Percentiles rank a stretch among this genome's conserved stretches.
These are phyloP conservation scores for Juglanconis juglandina DNA, from an alignment of 2,329 filamentous ascomycete species.

Conservation along the genomic window DNA sequence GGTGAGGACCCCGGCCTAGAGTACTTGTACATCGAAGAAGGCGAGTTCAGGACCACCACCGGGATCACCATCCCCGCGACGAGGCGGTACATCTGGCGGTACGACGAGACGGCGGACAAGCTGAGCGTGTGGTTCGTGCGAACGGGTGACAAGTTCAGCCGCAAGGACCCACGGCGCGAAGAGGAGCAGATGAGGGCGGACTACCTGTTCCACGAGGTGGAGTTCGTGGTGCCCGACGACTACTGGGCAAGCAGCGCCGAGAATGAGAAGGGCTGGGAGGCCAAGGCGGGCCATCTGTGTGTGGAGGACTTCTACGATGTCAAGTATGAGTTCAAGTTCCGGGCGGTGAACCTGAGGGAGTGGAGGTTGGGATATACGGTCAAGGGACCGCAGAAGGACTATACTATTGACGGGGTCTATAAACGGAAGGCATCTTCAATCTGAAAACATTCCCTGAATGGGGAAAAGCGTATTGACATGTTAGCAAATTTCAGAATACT, in stretches of 20 bases:
- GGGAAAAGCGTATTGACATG: no score
- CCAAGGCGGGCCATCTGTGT: constrained; percentile 67
- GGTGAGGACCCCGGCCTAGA: constrained; percentile 44
- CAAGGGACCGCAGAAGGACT: constrained; percentile 71
- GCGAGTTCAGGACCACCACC: constrained; percentile 57
- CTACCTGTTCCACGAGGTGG: constrained; percentile 72
- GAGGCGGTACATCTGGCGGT: constrained; percentile 70
- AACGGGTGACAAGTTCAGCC: constrained; percentile 55
- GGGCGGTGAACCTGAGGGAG: constrained; percentile 51
- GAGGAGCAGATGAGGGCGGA: constrained; percentile 62
- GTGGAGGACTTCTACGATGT: constrained; percentile 70
- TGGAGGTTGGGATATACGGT: constrained; percentile 66
- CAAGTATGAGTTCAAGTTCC: constrained; percentile 63
- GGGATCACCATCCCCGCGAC: constrained; percentile 58
- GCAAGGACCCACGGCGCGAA: constrained; percentile 73
- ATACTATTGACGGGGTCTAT: constrained; percentile 56
- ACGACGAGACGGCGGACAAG: constrained; percentile 55
- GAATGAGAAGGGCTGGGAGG: constrained; percentile 51
- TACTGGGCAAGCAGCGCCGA: constrained; percentile 24
- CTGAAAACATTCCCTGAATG: neutral
- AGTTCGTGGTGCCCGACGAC: constrained; percentile 47
- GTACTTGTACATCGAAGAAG: constrained; percentile 68
- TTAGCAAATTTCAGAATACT: no score
- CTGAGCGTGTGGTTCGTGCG: constrained; percentile 74
- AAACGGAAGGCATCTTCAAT: constrained; percentile 29